Conservation (phyloP, 2,329 filamentous ascomycete genomes). For the Sarocladium kiliense region DNA sequence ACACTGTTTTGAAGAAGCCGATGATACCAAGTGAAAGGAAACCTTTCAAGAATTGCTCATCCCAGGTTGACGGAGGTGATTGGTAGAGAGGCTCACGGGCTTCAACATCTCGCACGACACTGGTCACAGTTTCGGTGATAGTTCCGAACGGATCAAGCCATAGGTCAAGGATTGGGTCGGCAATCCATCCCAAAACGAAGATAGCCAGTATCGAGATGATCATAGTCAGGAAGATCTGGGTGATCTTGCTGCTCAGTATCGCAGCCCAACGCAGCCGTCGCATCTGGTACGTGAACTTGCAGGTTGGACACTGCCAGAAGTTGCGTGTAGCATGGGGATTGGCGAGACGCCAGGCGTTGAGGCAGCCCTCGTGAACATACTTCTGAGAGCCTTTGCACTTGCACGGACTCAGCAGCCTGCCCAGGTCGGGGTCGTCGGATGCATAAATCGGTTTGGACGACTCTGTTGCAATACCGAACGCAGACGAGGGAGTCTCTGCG, state of each 20-base stretch:
- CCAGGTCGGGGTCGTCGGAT: slow-evolving; percentile 67
- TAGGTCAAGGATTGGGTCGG: slow-evolving; percentile 85
- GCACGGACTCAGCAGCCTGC: slow-evolving; percentile 82
- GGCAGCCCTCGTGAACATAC: slow-evolving; percentile 90
- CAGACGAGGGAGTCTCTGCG: slow-evolving; percentile 25
- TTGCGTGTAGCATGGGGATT: slow-evolving; percentile 62
- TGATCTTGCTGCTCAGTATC: slow-evolving; percentile 59
- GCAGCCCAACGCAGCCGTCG: slow-evolving; percentile 71
- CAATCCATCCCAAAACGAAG: slow-evolving; percentile 84
- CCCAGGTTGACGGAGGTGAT: slow-evolving; percentile 58
- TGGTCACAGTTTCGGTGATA: slow-evolving; percentile 46
- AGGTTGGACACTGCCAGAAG: slow-evolving; percentile 85
- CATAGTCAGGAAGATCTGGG: slow-evolving; percentile 67
- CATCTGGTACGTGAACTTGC: slow-evolving; percentile 75
- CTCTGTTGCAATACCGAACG: slow-evolving; percentile 26
- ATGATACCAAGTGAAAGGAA: slow-evolving; percentile 84
- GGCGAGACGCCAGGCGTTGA: slow-evolving; percentile 75
- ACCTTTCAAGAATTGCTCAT: slow-evolving; percentile 82
- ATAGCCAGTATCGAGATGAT: slow-evolving; percentile 65
- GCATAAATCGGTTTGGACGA: slow-evolving; percentile 51
- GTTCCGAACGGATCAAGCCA: slow-evolving; percentile 75
- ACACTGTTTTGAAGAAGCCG: slow-evolving; percentile 75
- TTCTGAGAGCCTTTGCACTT: slow-evolving; percentile 88
- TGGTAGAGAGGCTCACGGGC: slow-evolving; percentile 35
- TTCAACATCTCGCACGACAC: slow-evolving; percentile 36